Evolutionary conservation across 2,329 filamentous ascomycete genomes (phyloP), one percentile per base, ranked within the genome.

Genomic region (Monilinia aucupariae): DNA sequence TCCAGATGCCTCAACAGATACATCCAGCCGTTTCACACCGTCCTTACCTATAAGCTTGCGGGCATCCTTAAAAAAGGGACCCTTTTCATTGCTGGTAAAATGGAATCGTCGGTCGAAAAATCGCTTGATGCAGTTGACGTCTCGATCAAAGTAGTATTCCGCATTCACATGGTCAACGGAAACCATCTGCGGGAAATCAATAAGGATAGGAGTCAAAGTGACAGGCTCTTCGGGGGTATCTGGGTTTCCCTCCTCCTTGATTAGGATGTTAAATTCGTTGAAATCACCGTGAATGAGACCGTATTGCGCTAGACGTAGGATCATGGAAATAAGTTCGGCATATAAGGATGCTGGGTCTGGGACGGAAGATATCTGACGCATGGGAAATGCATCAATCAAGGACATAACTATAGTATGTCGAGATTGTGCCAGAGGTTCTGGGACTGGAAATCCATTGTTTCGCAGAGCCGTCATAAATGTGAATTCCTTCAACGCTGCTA

Each of bases 101-200:
- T 91, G 87, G 75, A 96, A 99, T 37, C 91, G 85, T 27, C 92
- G 83, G 72, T 90, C 82, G 73, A 99, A 99, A 75, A 96, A 99
- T 39, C 90, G 86, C 78, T 97, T 97, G 71, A 99, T 88, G 76
- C 96, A 99, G 67, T 90, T 86, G 17, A 99, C 92, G 71, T 99
- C 94, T 67, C 94, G 87, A 74, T 97, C 90, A 75, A 99, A 99
- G 77, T 99, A 97, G 84, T 92, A 96, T 73, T 96, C 89, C 22
- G 94, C 96, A 72, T 99, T 97, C 43, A 81, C 77, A 73, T 99
- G 94, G 69, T 96, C 91, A 74, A 96, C 91, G 0, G 93, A 97
- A 2, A 99, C 86, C 89, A 97, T 97, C 74, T 99, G 94, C 0
- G 94, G 94, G 73, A 99, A 99, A 78, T 99, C 96, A 71, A 99